Conservation (phyloP, 306 rosid genomes). For the Malus sylvestris region DNA sequence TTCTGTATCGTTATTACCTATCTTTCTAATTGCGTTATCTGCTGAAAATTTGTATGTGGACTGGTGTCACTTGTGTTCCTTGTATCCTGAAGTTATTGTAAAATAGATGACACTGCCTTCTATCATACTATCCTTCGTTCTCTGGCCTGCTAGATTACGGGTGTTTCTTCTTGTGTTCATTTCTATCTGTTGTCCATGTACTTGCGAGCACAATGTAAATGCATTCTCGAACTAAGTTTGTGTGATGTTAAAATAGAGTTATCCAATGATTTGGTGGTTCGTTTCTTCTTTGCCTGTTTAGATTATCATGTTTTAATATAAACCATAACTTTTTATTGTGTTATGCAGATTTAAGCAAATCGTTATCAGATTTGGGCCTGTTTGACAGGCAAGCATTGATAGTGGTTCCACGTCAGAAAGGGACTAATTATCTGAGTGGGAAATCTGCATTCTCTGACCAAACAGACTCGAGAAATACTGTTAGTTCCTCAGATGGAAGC, state of each 20-base stretch:
- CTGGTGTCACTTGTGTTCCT: not conserved
- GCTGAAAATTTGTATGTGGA: not conserved
- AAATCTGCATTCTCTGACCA: slow-evolving; percentile 2
- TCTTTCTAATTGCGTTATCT: not conserved
- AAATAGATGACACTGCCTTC: not conserved
- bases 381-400: slow-evolving; percentile 48
- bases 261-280: not conserved
- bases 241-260: not conserved
- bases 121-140: not conserved
- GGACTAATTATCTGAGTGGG: slow-evolving; percentile 3
- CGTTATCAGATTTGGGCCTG: slow-evolving; percentile 44
- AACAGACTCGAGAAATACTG: slow-evolving; percentile 10
- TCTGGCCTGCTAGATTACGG: not conserved
- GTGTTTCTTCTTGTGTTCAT: not conserved
- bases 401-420: slow-evolving; percentile 35
- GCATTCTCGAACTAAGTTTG: not conserved
- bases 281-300: not conserved
- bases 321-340: not conserved
- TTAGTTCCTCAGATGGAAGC: slow-evolving; percentile 25
- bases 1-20: not conserved
- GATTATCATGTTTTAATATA: not conserved
- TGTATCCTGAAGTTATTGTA: not conserved
- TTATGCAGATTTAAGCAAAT: slow-evolving; percentile 37
- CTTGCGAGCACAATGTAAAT: not conserved
- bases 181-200: not conserved